Percentiles rank a stretch among this genome's conserved stretches.
phyloP scores from a whole-genome alignment of 768 basidiomycete species.

The Tricholoma matsutake region DNA sequence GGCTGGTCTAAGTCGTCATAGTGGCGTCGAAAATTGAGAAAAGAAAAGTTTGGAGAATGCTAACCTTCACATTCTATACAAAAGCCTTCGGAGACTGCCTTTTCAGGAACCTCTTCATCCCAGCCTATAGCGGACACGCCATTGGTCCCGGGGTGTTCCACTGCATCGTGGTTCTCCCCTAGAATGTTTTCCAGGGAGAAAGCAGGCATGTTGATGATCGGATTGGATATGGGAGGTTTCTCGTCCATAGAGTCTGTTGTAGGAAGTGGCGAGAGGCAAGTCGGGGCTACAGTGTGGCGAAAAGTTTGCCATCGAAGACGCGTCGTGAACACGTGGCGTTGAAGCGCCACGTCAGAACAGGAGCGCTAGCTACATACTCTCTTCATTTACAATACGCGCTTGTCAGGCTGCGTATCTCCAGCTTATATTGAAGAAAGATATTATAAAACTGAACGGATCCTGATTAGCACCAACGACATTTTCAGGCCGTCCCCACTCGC shows the following conservation, averaged over 20 bases:
- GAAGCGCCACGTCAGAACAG: too few species aligned
- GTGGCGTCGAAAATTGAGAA: conserved; percentile 2
- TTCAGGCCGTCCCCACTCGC: too few species aligned
- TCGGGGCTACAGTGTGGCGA: neutral
- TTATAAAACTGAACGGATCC: too few species aligned
- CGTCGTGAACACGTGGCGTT: too few species aligned
- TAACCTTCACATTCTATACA: conserved; percentile 88
- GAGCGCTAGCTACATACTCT: neutral
- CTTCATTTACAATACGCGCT: too few species aligned
- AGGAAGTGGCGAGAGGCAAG: neutral
- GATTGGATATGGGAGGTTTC: neutral
- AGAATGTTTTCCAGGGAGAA: conserved; percentile 75
- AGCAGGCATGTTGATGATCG: conserved; percentile 8
- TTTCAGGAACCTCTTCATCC: conserved; percentile 60
- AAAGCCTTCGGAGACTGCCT: conserved; percentile 54
- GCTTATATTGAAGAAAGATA: too few species aligned
- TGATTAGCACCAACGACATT: too few species aligned
- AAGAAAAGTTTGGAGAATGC: conserved; percentile 6
- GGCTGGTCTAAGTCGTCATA: conserved; percentile 63
- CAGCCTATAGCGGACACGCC: conserved; percentile 47
- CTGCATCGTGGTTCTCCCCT: conserved; percentile 53
- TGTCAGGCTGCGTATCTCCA: too few species aligned
- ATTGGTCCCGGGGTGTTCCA: conserved; percentile 53
- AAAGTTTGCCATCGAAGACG: neutral
- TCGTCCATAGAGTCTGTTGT: neutral